phyloP scores from a whole-genome alignment of 768 basidiomycete genomes.

The Phallus indusiatus region DNA sequence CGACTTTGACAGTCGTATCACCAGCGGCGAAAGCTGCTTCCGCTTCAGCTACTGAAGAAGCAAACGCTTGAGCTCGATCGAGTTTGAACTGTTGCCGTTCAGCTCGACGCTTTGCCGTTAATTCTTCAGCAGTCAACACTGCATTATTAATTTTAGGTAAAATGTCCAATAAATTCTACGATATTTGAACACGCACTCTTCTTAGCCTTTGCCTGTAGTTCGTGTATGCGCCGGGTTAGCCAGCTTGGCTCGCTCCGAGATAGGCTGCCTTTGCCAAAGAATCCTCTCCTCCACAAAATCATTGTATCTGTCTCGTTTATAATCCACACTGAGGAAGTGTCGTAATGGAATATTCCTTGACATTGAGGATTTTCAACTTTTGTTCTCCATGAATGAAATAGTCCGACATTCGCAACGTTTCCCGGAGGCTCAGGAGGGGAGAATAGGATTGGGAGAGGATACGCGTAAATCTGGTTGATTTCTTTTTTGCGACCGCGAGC shows the following conservation, averaged over 20 bases:
- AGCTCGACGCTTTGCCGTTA: conserved; percentile 77
- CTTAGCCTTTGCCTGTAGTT: conserved; percentile 37
- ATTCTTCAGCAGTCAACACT: conserved; percentile 84
- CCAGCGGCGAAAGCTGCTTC: conserved; percentile 64
- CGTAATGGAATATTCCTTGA: conserved; percentile 65
- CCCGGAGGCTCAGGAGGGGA: conserved; percentile 30
- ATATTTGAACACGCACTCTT: conserved; percentile 42
- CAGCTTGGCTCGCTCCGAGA: conserved; percentile 94
- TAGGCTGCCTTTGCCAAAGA: conserved; percentile 95
- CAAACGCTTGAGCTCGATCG: conserved; percentile 84
- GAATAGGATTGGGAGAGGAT: conserved; percentile 57
- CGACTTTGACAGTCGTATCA: conserved; percentile 25
- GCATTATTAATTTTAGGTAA: neutral
- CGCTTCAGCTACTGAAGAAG: conserved; percentile 69
- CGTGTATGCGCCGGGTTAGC: conserved; percentile 71
- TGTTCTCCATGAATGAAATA: conserved; percentile 37
- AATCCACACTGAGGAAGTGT: conserved; percentile 87
- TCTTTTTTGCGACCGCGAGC: conserved; percentile 46
- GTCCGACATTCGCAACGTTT: conserved; percentile 36
- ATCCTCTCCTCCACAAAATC: conserved; percentile 80
- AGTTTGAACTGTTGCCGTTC: conserved; percentile 91
- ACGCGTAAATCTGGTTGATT: conserved; percentile 57
- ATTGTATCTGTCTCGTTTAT: conserved; percentile 49
- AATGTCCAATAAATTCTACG: neutral
- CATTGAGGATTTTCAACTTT: conserved; percentile 62